Base-by-base conservation (phyloP, 2,329 filamentous ascomycete genomes). In the Apiospora pterosperma region DNA sequence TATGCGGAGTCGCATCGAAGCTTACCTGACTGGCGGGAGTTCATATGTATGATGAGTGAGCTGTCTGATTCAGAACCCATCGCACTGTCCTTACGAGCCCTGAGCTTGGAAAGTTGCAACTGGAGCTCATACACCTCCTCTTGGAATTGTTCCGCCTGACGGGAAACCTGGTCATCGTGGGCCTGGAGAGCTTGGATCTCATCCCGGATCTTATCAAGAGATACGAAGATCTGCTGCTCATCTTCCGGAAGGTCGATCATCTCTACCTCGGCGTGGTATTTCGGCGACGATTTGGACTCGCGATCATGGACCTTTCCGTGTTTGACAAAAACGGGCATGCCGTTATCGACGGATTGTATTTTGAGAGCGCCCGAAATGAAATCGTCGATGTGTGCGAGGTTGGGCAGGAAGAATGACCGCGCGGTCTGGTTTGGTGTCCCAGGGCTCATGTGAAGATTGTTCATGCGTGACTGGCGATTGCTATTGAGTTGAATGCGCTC, bases 131-230 rank as follows among this genome's bases (percentile, higher is more conserved):
- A 78, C 16, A 87, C 80, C 68, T 87, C 82, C 28, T 80, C 76
- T 68, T 86, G 82, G 7, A 87, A 77, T 63, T 80, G 80, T 68
- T 84, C 80, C 11, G 85, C 84, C 70, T 86, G 84, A 61, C 81
- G 80, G 62, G 86, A 82, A 11, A 87, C 79, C 67, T 84, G 79
- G 61, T 85, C 84, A 65, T 87, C 83, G 67, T 86, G 84, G 44
- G 85, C 82, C 65, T 85, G 84, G 42, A 87, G 77, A 65, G 82
- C 82, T 62, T 84, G 74, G 52, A 86, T 84, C 71, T 87, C 84
- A 48, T 85, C 81, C 42, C 84, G 82, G 76, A 87, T 85, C 82
- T 86, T 86, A 82, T 87, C 85, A 79, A 87, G 80, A 10, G 85
- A 87, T 44, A 87, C 84, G 67, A 87, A 86, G 36, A 87, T 86